Evolutionary conservation across 306 rosid genomes (phyloP), one percentile per base, ranked within the genome.

Genomic region (Prosopis cineraria): DNA sequence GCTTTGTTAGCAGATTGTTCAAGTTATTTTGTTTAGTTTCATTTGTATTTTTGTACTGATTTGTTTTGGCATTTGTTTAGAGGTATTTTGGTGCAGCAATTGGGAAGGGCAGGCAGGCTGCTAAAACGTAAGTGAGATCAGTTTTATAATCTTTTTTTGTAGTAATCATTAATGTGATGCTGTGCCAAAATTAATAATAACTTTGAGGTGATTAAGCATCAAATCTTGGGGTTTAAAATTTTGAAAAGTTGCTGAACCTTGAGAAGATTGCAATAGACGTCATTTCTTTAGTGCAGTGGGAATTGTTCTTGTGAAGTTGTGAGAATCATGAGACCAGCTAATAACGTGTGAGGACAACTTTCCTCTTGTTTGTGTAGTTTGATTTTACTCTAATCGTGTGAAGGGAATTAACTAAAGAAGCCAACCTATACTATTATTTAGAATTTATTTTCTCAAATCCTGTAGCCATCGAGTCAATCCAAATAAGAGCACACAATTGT

Each of bases 41-140:
- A 8, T 50, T 20, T 45, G 64, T 30, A 19, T 34, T 7, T 64
- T 77, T 78, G 24, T 80, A 77, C 70, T 74, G 50, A 85, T 81
- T 20, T 75, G 36, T 77, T 75, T 81, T 56, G 73, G 47, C 33
- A 39, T 86, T 65, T 81, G 43, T 80, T 13, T 56, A 93, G 98
- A 91, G 93, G 80, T 95, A 95, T 83, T 95, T 93, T 78, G 98
- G 98, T 66, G 98, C 98, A 75, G 98, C 98, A 71, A 95, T 95
- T 37, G 99, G 99, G 68, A 95, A 95, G 83, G 99, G 99, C 34
- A 91, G 98, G 65, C 99, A 95, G 79, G 97, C 98, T 67, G 99
- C 99, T 41, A 95, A 95, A 84, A 95, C 99, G 98, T 93, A 90
- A 86, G 98, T 67, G 80, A 41, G n/a, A 44, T 70, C 16, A 20